Evolutionary conservation across 495 filamentous ascomycete genomes (phyloP), one percentile per base, ranked within the genome.

Genomic region (Parmelia sp.): DNA sequence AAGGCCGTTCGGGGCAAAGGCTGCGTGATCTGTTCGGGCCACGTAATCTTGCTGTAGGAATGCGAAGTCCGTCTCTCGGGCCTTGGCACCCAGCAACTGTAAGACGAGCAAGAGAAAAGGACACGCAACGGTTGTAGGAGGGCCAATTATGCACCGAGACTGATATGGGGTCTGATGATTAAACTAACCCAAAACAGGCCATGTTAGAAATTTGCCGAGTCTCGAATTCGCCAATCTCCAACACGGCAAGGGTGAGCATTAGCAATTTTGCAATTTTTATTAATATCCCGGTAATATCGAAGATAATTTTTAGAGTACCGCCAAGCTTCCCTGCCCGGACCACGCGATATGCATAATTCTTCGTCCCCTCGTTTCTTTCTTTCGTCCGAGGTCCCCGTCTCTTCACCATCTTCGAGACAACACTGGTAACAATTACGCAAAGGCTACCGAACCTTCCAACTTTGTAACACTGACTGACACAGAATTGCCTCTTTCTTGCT

Each of bases 31-130:
- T 36, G 39, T 14, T 57, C 55, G 44, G 53, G 61, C 61, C 61
- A 57, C 61, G 39, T 63, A 29, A 63, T 49, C 61, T 55, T 9
- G 27, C 49, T 31, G 49, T 31, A 21, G 51, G 47, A 51, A 29
- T 23, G n/a, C 45, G 12, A 49, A 3, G 10, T 49, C 45, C 45
- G 45, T 45, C 19, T 49, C 10, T n/a, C 51, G 49, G 49, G 19
- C 27, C 5, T 31, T 10, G 4, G 12, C 25, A 27, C 29, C 23
- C 49, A 31, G 31, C 31, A 21, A 53, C 25, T 4, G n/a, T 33
- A 59, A 27, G 36, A 25, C 1, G 17, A 11, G 5, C 21, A n/a
- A 11, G 15, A 40, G 35, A 9, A 42, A 25, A 42, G n/a, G 27
- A 42, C 23, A 42, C 36, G 31, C 23, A 40, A 42, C 57, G 21